Percentiles rank a stretch among this genome's conserved stretches.
phyloP scores from a whole-genome alignment of 257 asterid species.

The Solanum chilense region DNA sequence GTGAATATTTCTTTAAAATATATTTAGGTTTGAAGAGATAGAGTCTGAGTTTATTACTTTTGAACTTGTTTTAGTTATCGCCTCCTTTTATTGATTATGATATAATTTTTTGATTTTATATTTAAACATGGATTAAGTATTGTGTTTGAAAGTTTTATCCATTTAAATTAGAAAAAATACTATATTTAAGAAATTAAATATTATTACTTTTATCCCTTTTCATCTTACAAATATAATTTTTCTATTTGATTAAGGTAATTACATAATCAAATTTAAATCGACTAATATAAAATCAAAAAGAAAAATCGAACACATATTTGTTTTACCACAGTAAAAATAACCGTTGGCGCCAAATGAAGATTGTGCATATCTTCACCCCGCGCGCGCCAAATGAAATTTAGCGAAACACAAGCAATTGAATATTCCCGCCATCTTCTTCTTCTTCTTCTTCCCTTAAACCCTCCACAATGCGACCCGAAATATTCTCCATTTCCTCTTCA shows the following conservation, averaged over 20 bases:
- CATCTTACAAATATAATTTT: background rate
- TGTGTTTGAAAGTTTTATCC: no score
- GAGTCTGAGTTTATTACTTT: background rate
- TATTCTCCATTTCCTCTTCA: background rate
- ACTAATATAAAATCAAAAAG: background rate
- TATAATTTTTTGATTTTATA: no score
- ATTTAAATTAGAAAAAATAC: no score
- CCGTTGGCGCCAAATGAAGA: background rate
- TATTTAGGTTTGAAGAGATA: background rate
- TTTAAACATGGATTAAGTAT: background rate
- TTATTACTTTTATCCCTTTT: background rate
- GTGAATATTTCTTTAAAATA: background rate
- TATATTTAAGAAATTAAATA: background rate
- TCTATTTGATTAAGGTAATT: no score
- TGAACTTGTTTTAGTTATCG: background rate
- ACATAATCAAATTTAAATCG: fast-evolving
- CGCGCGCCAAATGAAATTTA: constrained; percentile 32
- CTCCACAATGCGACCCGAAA: background rate
- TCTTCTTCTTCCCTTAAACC: background rate
- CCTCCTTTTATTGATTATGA: background rate
- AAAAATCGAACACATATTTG: fast-evolving
- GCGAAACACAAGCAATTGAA: background rate
- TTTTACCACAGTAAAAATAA: background rate
- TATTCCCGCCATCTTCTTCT: constrained; percentile 40
- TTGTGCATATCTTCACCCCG: background rate